Base-by-base conservation (phyloP, 129 eudicot genomes). In the Daucus carota region DNA sequence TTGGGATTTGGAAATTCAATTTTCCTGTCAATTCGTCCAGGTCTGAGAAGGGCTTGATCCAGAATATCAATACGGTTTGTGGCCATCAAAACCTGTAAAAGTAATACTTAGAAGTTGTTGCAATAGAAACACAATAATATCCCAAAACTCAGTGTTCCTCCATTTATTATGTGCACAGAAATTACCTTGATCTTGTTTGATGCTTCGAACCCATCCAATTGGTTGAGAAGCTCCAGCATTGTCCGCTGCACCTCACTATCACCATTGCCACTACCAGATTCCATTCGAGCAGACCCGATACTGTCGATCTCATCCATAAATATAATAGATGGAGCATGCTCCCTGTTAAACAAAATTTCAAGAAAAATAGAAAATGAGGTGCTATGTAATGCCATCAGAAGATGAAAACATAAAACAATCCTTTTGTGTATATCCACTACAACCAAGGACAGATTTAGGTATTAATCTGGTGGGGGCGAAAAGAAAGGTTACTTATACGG, bases 211-310 rank as follows among this genome's bases (percentile, higher is more conserved):
- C 83, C 83, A 68, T 80, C 83, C 74, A 80, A 26, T 59, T 80
- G 83, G 46, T 80, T 80, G 1, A 80, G 83, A 80, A 80, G 83
- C 75, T 80, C 83, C 46, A 80, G 26, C 83, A 80, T 80, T 16
- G 83, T 80, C 26, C 83, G 22, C 31, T 80, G 83, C 36, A 80
- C 83, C 54, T 80, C 83, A 80, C 83, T 80, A 69, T 80, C 83
- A 41, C 79, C 83, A 14, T 80, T 80, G 15, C 79, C 79, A 67
- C 79, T 74, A 16, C 76, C 83, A 74, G 83, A 80, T 50, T 80
- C 79, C 79, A 80, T 80, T 22, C 79, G 65, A 74, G 83, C 83
- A 74, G 83, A 80, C 46, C 79, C 83, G 41, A 80, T 80, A 52
- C 83, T 80, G 44, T 75, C 79, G 10, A 80, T 80, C 62, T 80